Evolutionary conservation across 495 filamentous ascomycete species (phyloP).

Genomic region (Letharia columbiana): DNA sequence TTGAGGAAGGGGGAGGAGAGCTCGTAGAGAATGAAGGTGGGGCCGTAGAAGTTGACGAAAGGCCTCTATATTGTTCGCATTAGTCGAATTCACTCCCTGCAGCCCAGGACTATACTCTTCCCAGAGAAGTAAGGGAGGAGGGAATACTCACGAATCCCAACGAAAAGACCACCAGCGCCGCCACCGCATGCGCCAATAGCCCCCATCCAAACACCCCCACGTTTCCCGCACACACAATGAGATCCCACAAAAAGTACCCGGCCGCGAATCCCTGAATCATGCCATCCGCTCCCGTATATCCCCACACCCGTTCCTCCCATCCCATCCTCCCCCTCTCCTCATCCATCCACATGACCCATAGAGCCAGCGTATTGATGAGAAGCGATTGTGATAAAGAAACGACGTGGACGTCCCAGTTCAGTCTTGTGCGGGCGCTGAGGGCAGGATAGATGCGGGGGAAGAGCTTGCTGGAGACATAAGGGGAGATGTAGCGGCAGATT

Average conservation of each 20-base stretch:
- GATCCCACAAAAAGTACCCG: conserved; percentile 96
- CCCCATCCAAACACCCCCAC: conserved; percentile 78
- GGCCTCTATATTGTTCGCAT: conserved; percentile 53
- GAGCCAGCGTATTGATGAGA: conserved; percentile 64
- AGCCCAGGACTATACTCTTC: not conserved
- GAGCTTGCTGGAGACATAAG: conserved; percentile 55
- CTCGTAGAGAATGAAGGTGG: conserved; percentile 94
- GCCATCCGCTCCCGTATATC: conserved; percentile 74
- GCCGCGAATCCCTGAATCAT: conserved; percentile 76
- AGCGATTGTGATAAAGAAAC: conserved; percentile 82
- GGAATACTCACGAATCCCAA: conserved; percentile 77
- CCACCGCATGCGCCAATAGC: conserved; percentile 80
- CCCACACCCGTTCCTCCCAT: conserved; percentile 72
- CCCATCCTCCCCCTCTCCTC: conserved; percentile 66
- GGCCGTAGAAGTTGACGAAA: conserved; percentile 87
- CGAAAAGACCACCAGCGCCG: conserved; percentile 75
- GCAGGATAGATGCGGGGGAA: conserved; percentile 65
- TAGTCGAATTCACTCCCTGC: conserved; percentile 7
- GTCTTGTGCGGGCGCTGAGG: conserved; percentile 56
- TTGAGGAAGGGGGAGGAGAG: conserved; percentile 89
- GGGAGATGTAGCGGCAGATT: conserved; percentile 66
- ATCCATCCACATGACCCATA: conserved; percentile 79
- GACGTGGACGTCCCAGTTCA: conserved; percentile 97
- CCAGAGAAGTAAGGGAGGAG: conserved; percentile 3
- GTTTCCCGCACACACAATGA: conserved; percentile 63